Percentiles rank a stretch among this genome's conserved stretches.
Conservation (phyloP, 345 rosid species). For the Populus tremula region DNA sequence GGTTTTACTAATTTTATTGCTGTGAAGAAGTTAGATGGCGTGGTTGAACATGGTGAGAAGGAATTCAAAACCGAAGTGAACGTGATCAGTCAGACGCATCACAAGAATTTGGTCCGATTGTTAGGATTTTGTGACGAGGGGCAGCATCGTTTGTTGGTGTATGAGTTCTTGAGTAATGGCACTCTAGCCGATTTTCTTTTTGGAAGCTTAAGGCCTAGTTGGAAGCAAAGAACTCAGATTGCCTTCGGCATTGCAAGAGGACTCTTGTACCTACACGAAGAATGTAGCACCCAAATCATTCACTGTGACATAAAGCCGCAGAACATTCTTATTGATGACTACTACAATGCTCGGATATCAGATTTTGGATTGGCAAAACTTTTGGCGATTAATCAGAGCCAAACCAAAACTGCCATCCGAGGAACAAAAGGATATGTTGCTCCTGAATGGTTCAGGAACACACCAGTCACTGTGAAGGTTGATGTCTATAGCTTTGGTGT, state of each 20-base stretch:
- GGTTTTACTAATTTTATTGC: constrained; percentile 2
- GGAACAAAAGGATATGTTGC: constrained; percentile 23
- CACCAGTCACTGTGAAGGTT: neutral
- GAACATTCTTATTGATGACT: constrained; percentile 18
- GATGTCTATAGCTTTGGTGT: constrained; percentile 20
- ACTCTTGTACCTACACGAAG: constrained; percentile 18
- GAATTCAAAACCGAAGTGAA: constrained; percentile 28
- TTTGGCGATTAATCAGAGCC: neutral
- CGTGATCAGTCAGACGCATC: constrained; percentile 33
- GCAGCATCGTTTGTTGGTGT: constrained; percentile 22
- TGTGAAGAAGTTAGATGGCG: constrained; percentile 20
- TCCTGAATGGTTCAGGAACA: constrained; percentile 16
- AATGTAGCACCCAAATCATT: constrained; percentile 4
- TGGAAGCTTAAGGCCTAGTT: constrained; percentile 11
- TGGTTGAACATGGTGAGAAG: constrained; percentile 13
- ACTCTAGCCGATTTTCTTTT: constrained; percentile 22
- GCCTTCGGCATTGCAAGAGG: constrained; percentile 16
- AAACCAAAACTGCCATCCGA: constrained; percentile 2
- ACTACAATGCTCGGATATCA: constrained; percentile 3
- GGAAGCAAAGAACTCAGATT: constrained; percentile 18
- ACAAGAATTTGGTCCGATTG: constrained; percentile 35
- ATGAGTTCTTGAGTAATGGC: constrained; percentile 35
- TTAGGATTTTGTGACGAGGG: constrained; percentile 35
- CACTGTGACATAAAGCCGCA: constrained; percentile 22
- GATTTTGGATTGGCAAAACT: constrained; percentile 26